A percentile compares a stretch with the other conserved stretches of the same genome.
These are phyloP conservation scores for Betula pendula DNA, from an alignment of 306 rosid genomes.

Conservation along the genomic window DNA sequence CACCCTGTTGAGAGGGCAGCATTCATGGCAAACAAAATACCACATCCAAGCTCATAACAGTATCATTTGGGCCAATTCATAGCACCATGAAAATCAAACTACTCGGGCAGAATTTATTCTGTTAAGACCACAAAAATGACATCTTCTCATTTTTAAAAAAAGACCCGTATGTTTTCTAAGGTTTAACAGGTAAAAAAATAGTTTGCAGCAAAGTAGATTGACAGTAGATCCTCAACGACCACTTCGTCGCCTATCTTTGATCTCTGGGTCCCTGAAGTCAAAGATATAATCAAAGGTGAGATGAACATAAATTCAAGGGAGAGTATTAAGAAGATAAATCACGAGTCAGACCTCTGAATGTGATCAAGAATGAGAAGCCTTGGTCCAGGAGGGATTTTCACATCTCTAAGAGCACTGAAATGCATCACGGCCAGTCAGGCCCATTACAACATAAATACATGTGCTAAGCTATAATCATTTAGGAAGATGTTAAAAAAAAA, in stretches of 20 bases:
- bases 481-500: background rate
- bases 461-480: background rate
- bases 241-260: constrained; percentile 47
- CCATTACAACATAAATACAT: background rate
- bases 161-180: constrained; percentile 26
- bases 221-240: constrained; percentile 29
- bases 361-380: constrained; percentile 95
- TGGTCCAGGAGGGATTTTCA: constrained; percentile 91
- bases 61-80: background rate
- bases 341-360: constrained; percentile 61
- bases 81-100: background rate
- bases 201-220: constrained; percentile 29
- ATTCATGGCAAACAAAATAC: too few relatives aligned
- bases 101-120: background rate
- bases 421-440: constrained; percentile 13
- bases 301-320: constrained; percentile 10
- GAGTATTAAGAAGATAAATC: constrained; percentile 8
- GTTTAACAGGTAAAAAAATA: constrained; percentile 25
- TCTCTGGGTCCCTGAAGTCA: constrained; percentile 68
- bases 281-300: constrained; percentile 10
- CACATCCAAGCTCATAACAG: background rate
- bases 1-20: too few relatives aligned
- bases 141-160: constrained; percentile 31
- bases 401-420: constrained; percentile 96
- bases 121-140: constrained; percentile 19